phyloP scores from a whole-genome alignment of 257 asterid genomes.

The Handroanthus guayacan region DNA sequence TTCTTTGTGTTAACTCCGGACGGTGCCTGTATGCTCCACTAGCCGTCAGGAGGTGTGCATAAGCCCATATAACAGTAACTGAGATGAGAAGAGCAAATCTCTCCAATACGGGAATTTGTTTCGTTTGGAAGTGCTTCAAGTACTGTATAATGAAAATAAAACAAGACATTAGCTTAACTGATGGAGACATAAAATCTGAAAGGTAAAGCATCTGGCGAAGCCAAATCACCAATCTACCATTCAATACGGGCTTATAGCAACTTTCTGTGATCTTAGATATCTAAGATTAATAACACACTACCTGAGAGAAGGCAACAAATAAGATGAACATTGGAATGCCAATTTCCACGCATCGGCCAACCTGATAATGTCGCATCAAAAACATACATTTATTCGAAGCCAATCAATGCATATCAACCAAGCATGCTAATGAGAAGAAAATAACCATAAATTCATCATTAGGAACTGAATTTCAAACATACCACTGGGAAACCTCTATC shows the following conservation, averaged over 20 bases:
- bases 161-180: neutral
- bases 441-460: neutral
- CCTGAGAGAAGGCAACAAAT: slow-evolving; percentile 94
- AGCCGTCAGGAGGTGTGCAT: slow-evolving; percentile 93
- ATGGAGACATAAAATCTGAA: neutral
- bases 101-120: slow-evolving; percentile 74
- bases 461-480: slow-evolving; percentile 22
- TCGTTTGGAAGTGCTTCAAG: slow-evolving; percentile 83
- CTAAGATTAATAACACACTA: slow-evolving; percentile 13
- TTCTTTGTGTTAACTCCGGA: slow-evolving; percentile 69
- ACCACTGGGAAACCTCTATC: slow-evolving; percentile 97
- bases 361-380: slow-evolving; percentile 53
- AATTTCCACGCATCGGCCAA: slow-evolving; percentile 89
- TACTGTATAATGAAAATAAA: slow-evolving; percentile 53
- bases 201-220: neutral
- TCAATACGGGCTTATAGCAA: too few relatives aligned
- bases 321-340: slow-evolving; percentile 92
- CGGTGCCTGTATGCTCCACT: slow-evolving; percentile 94
- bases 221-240: neutral
- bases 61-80: slow-evolving; percentile 88
- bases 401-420: slow-evolving; percentile 1
- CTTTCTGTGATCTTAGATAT: neutral
- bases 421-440: neutral
- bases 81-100: slow-evolving; percentile 81
- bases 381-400: slow-evolving; percentile 21